Conservation (phyloP, 768 basidiomycete species). For the Podaxis mareebaensis region DNA sequence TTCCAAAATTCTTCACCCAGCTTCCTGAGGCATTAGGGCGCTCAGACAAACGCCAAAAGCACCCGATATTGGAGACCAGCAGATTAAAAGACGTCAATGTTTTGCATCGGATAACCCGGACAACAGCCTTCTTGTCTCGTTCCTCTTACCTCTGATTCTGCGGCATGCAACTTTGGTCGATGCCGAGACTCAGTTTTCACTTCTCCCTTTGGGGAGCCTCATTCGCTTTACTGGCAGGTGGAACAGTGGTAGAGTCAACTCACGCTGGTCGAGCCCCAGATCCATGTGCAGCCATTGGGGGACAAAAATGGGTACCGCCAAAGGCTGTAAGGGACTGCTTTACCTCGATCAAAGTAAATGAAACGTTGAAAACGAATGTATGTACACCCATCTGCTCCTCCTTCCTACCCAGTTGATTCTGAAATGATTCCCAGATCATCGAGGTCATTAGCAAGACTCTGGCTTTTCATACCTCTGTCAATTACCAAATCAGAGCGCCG, state of each 20-base stretch:
- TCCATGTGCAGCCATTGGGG: slow-evolving; percentile 53
- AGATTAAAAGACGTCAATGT: too few relatives aligned
- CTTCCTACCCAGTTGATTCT: neutral
- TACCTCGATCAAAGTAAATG: slow-evolving; percentile 48
- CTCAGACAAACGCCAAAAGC: neutral
- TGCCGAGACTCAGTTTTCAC: neutral
- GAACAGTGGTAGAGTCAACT: neutral
- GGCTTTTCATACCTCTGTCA: slow-evolving; percentile 64
- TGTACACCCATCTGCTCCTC: slow-evolving; percentile 16
- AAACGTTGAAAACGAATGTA: slow-evolving; percentile 51
- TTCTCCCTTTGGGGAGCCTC: neutral
- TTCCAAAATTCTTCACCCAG: neutral
- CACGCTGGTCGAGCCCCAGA: slow-evolving; percentile 27
- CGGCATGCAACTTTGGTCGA: too few relatives aligned
- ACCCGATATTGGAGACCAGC: too few relatives aligned
- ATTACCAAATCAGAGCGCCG: slow-evolving; percentile 57
- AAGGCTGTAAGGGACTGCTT: slow-evolving; percentile 52
- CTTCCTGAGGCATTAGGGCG: neutral
- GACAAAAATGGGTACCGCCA: slow-evolving; percentile 57
- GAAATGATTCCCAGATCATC: slow-evolving; percentile 41
- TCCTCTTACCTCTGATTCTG: too few relatives aligned
- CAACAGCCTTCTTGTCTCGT: too few relatives aligned
- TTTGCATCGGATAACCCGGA: too few relatives aligned
- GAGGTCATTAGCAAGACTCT: slow-evolving; percentile 59
- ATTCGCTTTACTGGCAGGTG: neutral